Percentiles rank a stretch among this genome's conserved stretches.
phyloP scores from a whole-genome alignment of 2,329 filamentous ascomycete genomes.

The Blumeria hordei region DNA sequence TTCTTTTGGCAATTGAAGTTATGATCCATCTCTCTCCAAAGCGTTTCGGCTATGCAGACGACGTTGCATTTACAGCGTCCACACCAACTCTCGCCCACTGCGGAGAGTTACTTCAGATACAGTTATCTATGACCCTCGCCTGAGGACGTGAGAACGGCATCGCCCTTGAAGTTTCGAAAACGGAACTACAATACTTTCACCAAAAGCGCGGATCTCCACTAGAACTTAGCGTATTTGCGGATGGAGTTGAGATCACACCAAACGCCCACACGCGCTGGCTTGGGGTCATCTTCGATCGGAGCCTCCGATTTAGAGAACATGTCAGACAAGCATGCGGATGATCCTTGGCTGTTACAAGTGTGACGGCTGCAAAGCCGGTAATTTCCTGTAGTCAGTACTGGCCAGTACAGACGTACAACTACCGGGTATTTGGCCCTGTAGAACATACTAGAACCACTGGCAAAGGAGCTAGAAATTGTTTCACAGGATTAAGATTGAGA shows the following conservation, averaged over 20 bases:
- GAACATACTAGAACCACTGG: too few relatives aligned
- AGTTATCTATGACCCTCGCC: neutral
- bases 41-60: neutral
- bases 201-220: neutral
- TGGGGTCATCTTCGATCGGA: neutral
- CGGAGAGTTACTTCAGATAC: neutral
- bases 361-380: too few relatives aligned
- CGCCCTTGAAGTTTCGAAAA: neutral
- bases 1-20: neutral
- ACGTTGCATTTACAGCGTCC: neutral
- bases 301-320: neutral
- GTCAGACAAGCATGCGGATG: too few relatives aligned
- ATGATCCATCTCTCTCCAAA: neutral
- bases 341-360: too few relatives aligned
- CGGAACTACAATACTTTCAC: neutral
- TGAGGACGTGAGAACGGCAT: neutral
- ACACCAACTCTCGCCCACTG: neutral
- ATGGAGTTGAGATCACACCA: neutral
- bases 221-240: neutral
- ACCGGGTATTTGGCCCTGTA: too few relatives aligned
- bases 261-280: neutral
- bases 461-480: too few relatives aligned
- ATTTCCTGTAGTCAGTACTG: too few relatives aligned
- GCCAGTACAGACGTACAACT: too few relatives aligned
- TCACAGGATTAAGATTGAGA: too few relatives aligned